A percentile compares a stretch with the other conserved stretches of the same genome.
phyloP scores from a whole-genome alignment of 768 basidiomycete species.

The Leucosporidium creatinivorum region DNA sequence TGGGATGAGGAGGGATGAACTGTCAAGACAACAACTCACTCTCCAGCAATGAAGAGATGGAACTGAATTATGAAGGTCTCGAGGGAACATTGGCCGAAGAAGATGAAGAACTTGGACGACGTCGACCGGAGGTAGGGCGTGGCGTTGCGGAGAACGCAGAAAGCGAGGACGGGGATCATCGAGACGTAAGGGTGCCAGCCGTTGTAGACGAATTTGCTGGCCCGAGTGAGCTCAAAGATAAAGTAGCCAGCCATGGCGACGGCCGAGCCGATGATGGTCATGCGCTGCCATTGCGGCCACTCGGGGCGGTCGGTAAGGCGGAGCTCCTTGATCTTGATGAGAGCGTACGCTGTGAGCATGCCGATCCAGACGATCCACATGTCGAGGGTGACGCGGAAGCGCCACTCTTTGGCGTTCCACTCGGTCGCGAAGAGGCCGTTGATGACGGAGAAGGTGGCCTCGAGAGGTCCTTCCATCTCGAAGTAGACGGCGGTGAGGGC shows the following conservation, averaged over 20 bases:
- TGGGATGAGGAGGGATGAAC: neutral
- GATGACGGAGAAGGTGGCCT: constrained; percentile 58
- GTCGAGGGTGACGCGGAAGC: constrained; percentile 80
- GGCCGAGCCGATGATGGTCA: constrained; percentile 50
- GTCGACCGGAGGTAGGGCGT: constrained; percentile 62
- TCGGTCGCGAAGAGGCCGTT: constrained; percentile 61
- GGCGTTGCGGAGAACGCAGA: constrained; percentile 68
- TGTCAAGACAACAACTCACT: constrained; percentile 12
- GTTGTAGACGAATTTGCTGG: constrained; percentile 80
- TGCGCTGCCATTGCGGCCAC: constrained; percentile 56
- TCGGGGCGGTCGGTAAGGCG: constrained; percentile 60
- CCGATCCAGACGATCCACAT: constrained; percentile 82
- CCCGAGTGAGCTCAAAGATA: constrained; percentile 61
- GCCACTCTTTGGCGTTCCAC: constrained; percentile 83
- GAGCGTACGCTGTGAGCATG: constrained; percentile 66
- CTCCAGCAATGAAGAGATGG: constrained; percentile 45
- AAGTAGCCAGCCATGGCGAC: constrained; percentile 68
- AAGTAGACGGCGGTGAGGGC: constrained; percentile 60
- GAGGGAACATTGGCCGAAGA: constrained; percentile 76
- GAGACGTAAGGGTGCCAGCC: constrained; percentile 75
- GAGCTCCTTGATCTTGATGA: constrained; percentile 67
- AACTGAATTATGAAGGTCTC: constrained; percentile 90
- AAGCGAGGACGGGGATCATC: constrained; percentile 68
- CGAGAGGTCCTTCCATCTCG: constrained; percentile 56
- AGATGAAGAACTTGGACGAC: constrained; percentile 63